phyloP scores from a whole-genome alignment of 129 eudicot genomes.

The Flaveria bidentis region DNA sequence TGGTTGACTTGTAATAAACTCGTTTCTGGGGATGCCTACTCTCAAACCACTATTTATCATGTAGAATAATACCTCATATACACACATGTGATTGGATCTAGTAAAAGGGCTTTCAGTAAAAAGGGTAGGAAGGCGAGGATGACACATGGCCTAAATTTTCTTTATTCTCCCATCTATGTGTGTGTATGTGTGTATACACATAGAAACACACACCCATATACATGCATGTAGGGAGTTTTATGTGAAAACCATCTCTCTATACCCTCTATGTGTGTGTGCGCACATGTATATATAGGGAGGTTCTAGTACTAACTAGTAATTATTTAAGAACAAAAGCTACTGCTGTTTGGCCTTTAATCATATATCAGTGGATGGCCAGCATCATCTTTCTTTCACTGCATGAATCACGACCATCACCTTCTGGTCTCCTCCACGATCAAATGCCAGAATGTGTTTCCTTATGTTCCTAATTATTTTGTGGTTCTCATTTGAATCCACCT shows the following conservation, averaged over 20 bases:
- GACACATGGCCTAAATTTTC: not conserved
- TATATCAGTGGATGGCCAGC: not conserved
- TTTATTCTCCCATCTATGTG: not conserved
- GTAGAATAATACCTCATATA: not conserved
- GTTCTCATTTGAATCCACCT: not conserved
- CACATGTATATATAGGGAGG: no score
- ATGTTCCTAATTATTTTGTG: not conserved
- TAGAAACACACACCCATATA: no score
- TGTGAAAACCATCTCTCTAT: no score
- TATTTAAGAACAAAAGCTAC: not conserved
- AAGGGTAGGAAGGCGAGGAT: not conserved
- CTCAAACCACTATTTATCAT: not conserved
- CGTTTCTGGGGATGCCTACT: slow-evolving; percentile 16
- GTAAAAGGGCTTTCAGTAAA: not conserved
- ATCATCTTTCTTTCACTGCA: not conserved
- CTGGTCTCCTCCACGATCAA: not conserved
- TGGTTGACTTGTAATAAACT: not conserved
- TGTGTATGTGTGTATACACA: not conserved
- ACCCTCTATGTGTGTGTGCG: no score
- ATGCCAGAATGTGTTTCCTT: not conserved
- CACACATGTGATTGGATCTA: no score
- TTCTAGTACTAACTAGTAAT: not conserved
- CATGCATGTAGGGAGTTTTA: no score
- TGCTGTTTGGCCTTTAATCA: not conserved
- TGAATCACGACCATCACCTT: slow-evolving; percentile 1